A percentile compares a stretch with the other conserved stretches of the same genome.
These are phyloP conservation scores for Condylostoma magnum DNA, from an alignment of 169 alveolate species.

Conservation along the genomic window DNA sequence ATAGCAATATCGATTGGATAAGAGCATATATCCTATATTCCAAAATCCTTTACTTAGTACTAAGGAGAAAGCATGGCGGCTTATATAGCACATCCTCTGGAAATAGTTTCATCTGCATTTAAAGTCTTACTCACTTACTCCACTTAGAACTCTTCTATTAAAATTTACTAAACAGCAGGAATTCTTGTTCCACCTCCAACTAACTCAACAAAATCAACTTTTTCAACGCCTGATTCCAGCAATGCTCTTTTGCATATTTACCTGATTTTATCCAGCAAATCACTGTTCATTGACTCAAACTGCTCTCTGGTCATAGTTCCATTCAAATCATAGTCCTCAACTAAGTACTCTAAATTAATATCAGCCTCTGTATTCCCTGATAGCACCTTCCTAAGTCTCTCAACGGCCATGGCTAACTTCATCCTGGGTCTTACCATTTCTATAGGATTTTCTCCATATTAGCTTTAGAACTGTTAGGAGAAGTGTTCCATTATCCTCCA, in stretches of 20 bases:
- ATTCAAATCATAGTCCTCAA: conserved; percentile 93
- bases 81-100: conserved; percentile 97
- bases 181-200: conserved; percentile 97
- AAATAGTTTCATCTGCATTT: conserved; percentile 95
- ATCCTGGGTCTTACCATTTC: conserved; percentile 86
- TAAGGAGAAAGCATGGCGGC: conserved; percentile 88
- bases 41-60: conserved; percentile 77
- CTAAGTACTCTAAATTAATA: conserved; percentile 90
- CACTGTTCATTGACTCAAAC: conserved; percentile 86
- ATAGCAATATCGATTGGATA: conserved; percentile 69
- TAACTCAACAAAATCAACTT: conserved; percentile 90
- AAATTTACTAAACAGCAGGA: conserved; percentile 91
- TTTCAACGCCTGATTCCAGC: conserved; percentile 65
- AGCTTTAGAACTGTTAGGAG: conserved; percentile 84
- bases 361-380: conserved; percentile 95
- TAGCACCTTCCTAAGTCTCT: conserved; percentile 93
- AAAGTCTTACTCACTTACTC: conserved; percentile 89
- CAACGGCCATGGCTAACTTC: conserved; percentile 95
- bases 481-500: conserved; percentile 85
- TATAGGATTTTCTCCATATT: conserved; percentile 88
- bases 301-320: conserved; percentile 84
- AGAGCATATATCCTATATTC: conserved; percentile 71
- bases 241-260: conserved; percentile 55
- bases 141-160: conserved; percentile 81
- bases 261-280: conserved; percentile 70